These are phyloP conservation scores for Yarrowia porcina DNA, from an alignment of 805 yeast species.

Conservation along the genomic window DNA sequence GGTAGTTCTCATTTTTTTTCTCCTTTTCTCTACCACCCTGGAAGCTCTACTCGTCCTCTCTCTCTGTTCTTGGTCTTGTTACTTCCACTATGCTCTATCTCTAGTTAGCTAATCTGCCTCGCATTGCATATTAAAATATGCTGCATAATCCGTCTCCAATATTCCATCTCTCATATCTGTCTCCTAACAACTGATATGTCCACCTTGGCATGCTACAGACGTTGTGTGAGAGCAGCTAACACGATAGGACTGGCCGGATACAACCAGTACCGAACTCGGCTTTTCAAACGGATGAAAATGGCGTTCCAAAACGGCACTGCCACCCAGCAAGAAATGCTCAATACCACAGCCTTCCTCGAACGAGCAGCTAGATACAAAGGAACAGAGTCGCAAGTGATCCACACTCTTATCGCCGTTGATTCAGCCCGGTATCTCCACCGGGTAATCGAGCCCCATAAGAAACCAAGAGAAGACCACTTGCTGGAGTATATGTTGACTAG, in stretches of 20 bases:
- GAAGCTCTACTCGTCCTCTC: too few relatives aligned
- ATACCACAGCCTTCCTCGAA: slow-evolving; percentile 1
- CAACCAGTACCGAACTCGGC: background rate
- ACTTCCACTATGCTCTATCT: too few relatives aligned
- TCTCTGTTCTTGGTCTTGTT: too few relatives aligned
- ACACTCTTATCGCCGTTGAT: background rate
- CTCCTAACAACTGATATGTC: background rate
- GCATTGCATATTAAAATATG: background rate
- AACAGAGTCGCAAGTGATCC: background rate
- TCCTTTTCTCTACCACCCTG: too few relatives aligned
- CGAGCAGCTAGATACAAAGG: slow-evolving; percentile 1
- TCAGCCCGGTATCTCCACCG: too few relatives aligned
- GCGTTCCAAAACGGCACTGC: background rate
- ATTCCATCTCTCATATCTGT: too few relatives aligned
- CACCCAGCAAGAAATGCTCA: background rate
- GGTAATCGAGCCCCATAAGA: too few relatives aligned
- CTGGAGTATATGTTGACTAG: background rate
- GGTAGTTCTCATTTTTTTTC: too few relatives aligned
- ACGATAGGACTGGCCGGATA: background rate
- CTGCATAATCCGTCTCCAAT: too few relatives aligned
- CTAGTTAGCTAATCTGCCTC: too few relatives aligned
- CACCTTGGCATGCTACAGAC: background rate
- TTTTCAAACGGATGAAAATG: background rate
- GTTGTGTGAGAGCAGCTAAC: background rate
- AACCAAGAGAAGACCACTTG: background rate